Percentiles rank a stretch among this genome's conserved stretches.
Evolutionary conservation across 1,284 basidiomycete species (phyloP).

Genomic region (Clitocybe nebularis): DNA sequence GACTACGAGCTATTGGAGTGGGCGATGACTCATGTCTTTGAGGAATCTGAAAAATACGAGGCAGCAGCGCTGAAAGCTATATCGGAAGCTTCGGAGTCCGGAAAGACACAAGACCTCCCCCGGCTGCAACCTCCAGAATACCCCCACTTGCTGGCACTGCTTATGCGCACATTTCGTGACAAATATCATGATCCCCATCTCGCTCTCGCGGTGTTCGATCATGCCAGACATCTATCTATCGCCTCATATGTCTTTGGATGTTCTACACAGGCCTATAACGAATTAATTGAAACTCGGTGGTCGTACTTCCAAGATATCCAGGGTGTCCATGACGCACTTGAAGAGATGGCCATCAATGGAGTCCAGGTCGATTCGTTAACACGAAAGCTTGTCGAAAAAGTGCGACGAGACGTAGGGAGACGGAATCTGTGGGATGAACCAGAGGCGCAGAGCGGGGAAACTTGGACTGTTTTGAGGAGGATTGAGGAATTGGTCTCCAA

Average conservation of each 20-base stretch:
- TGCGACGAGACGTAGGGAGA: conserved; percentile 62
- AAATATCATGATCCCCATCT: conserved; percentile 78
- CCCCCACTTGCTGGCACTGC: conserved; percentile 65
- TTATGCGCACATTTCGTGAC: conserved; percentile 74
- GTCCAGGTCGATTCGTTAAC: conserved; percentile 64
- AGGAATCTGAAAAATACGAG: conserved; percentile 46
- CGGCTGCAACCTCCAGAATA: conserved; percentile 62
- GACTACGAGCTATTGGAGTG: conserved; percentile 76
- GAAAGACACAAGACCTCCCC: conserved; percentile 23
- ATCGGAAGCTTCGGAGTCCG: conserved; percentile 20
- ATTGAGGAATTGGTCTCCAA: conserved; percentile 33
- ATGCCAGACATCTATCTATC: conserved; percentile 69
- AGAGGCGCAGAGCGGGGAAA: conserved; percentile 40
- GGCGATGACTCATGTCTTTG: conserved; percentile 72
- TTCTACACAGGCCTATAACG: conserved; percentile 81
- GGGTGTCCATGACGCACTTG: conserved; percentile 65
- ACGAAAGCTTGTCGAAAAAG: conserved; percentile 53
- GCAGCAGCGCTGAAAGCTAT: conserved; percentile 39
- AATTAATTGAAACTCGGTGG: conserved; percentile 80
- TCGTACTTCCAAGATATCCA: conserved; percentile 74
- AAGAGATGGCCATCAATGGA: conserved; percentile 81
- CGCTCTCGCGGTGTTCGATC: conserved; percentile 78
- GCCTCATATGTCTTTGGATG: conserved; percentile 85
- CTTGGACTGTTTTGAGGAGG: conserved; percentile 32
- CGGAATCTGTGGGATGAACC: conserved; percentile 47